A percentile compares a stretch with the other conserved stretches of the same genome.
Conservation (phyloP, 768 basidiomycete species). For the Leccinellum luteum region DNA sequence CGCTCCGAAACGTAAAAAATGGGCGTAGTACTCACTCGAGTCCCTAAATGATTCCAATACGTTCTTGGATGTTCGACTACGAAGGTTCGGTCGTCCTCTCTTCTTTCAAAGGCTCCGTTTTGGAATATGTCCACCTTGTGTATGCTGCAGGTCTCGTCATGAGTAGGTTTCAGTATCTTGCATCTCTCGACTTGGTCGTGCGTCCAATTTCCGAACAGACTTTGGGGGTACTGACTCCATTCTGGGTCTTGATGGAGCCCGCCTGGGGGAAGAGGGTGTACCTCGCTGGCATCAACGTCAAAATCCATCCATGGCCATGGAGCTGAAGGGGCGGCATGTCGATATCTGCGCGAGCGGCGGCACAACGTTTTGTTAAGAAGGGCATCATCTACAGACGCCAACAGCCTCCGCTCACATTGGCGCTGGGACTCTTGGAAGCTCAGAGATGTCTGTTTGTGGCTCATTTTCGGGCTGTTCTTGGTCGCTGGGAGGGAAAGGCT, state of each 20-base stretch:
- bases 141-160: conserved; percentile 13
- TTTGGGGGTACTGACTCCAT: conserved; percentile 32
- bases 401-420: conserved; percentile 25
- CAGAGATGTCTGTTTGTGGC: conserved; percentile 9
- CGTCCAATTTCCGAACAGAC: conserved; percentile 36
- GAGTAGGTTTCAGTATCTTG: conserved; percentile 18
- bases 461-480: conserved; percentile 7
- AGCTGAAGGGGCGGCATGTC: conserved; percentile 40
- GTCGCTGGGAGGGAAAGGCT: neutral
- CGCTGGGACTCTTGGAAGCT: conserved; percentile 22
- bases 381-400: neutral
- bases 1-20: neutral
- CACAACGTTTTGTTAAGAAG: neutral
- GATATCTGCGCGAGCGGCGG: conserved; percentile 22
- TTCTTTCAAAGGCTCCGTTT: conserved; percentile 17
- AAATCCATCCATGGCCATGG: conserved; percentile 45
- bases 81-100: neutral
- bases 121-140: conserved; percentile 25
- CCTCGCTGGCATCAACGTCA: conserved; percentile 24
- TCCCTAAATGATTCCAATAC: conserved; percentile 33
- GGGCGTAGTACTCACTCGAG: conserved; percentile 30
- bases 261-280: conserved; percentile 15
- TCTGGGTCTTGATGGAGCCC: conserved; percentile 2
- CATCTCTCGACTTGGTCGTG: conserved; percentile 31
- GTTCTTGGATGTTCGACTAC: conserved; percentile 14